A percentile compares a stretch with the other conserved stretches of the same genome.
Conservation (phyloP, 169 alveolate species). For the Plasmodium sp. region DNA sequence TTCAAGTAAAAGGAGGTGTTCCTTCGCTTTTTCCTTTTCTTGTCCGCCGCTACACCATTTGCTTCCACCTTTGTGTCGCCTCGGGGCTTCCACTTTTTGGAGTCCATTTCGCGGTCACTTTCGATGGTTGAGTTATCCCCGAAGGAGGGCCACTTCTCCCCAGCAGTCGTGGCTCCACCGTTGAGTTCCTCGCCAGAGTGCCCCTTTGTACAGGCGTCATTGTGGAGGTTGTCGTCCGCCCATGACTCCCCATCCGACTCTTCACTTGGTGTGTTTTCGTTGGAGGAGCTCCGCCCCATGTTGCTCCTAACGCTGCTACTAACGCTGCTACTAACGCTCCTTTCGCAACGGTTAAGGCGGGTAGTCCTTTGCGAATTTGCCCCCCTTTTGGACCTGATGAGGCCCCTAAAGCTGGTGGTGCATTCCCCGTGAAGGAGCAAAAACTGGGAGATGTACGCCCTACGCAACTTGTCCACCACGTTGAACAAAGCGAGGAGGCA, state of each 20-base stretch:
- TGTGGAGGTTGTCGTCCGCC: background rate
- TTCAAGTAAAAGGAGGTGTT: slow-evolving; percentile 65
- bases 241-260: background rate
- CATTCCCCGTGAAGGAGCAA: background rate
- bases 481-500: slow-evolving; percentile 46
- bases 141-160: background rate
- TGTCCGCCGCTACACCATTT: background rate
- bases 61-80: background rate
- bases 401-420: slow-evolving; percentile 32
- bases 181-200: background rate
- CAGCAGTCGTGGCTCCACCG: background rate
- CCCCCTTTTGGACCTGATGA: slow-evolving; percentile 5
- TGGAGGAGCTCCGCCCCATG: background rate
- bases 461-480: slow-evolving; percentile 33
- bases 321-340: too few species aligned
- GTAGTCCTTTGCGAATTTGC: background rate
- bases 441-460: slow-evolving; percentile 25
- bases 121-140: background rate
- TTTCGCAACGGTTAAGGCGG: background rate
- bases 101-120: background rate
- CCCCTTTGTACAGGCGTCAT: background rate
- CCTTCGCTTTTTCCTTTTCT: background rate
- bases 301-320: background rate
- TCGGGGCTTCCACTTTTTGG: background rate
- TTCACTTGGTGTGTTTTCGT: background rate